These are phyloP conservation scores for Penicillium sp. DNA, from an alignment of 2,329 filamentous ascomycete species.

Conservation along the genomic window DNA sequence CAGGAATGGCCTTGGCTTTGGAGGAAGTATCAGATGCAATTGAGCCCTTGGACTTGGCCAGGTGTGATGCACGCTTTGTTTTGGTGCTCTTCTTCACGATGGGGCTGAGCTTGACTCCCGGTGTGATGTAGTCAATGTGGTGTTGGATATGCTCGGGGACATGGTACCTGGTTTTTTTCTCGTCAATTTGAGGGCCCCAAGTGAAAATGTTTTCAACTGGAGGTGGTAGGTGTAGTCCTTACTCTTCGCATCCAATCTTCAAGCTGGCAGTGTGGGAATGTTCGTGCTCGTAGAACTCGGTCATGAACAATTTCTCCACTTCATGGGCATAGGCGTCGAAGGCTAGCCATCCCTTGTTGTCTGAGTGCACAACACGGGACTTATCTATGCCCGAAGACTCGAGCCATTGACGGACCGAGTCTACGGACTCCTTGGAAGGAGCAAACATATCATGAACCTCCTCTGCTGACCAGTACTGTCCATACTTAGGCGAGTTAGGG, in stretches of 20 bases:
- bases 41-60: conserved; percentile 13
- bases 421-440: conserved; percentile 45
- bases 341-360: conserved; percentile 52
- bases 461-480: conserved; percentile 43
- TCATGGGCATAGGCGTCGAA: conserved; percentile 55
- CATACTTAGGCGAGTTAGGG: conserved; percentile 43
- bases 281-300: conserved; percentile 52
- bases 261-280: conserved; percentile 34
- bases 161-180: conserved; percentile 45
- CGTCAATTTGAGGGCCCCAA: background rate
- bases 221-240: conserved; percentile 26
- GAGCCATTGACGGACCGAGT: conserved; percentile 55
- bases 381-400: conserved; percentile 49
- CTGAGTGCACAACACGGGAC: conserved; percentile 49
- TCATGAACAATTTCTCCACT: conserved; percentile 52
- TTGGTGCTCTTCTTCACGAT: conserved; percentile 25
- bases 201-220: background rate
- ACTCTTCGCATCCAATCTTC: conserved; percentile 38
- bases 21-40: background rate
- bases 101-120: conserved; percentile 52
- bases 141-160: conserved; percentile 47
- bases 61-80: conserved; percentile 21
- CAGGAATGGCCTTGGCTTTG: conserved; percentile 9
- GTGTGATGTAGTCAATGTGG: conserved; percentile 57
- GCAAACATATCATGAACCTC: conserved; percentile 45